Conservation (phyloP, 2,329 filamentous ascomycete species). For the Alternaria metachromatica region DNA sequence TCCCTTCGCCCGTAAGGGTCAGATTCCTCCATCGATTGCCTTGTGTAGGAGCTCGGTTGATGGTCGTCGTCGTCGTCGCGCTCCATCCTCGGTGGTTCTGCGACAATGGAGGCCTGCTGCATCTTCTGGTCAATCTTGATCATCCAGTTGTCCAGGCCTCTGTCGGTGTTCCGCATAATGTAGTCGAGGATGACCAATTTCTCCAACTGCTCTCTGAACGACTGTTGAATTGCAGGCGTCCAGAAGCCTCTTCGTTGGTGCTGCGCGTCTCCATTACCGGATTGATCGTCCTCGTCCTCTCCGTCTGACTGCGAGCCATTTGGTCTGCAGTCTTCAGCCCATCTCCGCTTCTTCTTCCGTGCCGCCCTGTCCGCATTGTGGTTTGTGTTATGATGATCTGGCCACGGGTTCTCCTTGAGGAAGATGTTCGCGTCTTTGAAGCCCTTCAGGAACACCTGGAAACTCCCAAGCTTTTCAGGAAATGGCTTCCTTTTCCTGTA, state of each 20-base stretch:
- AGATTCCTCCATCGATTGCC: constrained; percentile 66
- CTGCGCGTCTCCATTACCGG: constrained; percentile 42
- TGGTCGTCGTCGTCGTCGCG: constrained; percentile 46
- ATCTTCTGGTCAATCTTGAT: constrained; percentile 90
- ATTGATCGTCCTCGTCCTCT: constrained; percentile 62
- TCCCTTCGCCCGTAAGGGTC: constrained; percentile 77
- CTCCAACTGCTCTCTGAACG: constrained; percentile 92
- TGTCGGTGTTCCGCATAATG: constrained; percentile 98
- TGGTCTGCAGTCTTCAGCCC: constrained; percentile 84
- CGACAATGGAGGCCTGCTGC: constrained; percentile 82
- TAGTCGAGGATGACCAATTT: constrained; percentile 98
- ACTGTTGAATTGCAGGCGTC: constrained; percentile 87
- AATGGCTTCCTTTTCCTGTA: constrained; percentile 86
- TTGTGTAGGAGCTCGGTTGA: constrained; percentile 59
- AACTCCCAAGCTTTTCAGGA: constrained; percentile 90
- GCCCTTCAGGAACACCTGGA: constrained; percentile 95
- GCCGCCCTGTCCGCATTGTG: constrained; percentile 73
- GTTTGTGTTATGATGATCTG: constrained; percentile 77
- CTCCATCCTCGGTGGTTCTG: constrained; percentile 77
- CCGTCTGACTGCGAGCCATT: constrained; percentile 64
- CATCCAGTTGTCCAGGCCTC: constrained; percentile 99
- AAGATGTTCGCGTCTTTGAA: constrained; percentile 98
- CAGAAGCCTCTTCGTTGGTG: constrained; percentile 71
- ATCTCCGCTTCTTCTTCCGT: constrained; percentile 68
- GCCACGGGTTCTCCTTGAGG: constrained; percentile 93